Conservation (phyloP, 306 rosid species). For the Quercus parvula region DNA sequence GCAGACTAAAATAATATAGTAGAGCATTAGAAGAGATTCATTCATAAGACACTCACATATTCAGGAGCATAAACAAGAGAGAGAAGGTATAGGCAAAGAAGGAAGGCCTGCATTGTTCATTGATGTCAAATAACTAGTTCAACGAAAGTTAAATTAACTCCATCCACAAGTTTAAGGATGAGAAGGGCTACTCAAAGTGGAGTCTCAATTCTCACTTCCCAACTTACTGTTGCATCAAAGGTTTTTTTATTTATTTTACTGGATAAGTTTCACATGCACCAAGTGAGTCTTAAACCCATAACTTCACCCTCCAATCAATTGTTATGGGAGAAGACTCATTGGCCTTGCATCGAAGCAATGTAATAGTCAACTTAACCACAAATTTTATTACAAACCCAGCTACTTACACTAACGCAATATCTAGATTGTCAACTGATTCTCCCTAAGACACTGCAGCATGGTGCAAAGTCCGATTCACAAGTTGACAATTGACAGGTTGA, state of each 20-base stretch:
- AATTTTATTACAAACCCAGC: neutral
- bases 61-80: neutral
- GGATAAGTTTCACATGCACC: no score
- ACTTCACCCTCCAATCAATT: no score
- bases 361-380: neutral
- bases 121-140: neutral
- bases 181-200: neutral
- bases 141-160: neutral
- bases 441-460: no score
- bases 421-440: neutral
- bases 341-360: neutral
- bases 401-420: neutral
- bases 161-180: neutral
- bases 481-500: neutral
- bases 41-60: neutral
- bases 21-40: conserved; percentile 6
- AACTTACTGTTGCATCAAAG: neutral
- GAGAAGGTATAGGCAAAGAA: neutral
- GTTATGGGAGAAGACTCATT: no score
- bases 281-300: no score
- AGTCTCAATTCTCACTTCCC: neutral
- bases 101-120: neutral
- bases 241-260: no score
- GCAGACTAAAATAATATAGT: conserved; percentile 24
- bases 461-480: neutral